Base-by-base conservation (phyloP, 2,329 filamentous ascomycete species). In the Zelopaecilomyces penicillatus region DNA sequence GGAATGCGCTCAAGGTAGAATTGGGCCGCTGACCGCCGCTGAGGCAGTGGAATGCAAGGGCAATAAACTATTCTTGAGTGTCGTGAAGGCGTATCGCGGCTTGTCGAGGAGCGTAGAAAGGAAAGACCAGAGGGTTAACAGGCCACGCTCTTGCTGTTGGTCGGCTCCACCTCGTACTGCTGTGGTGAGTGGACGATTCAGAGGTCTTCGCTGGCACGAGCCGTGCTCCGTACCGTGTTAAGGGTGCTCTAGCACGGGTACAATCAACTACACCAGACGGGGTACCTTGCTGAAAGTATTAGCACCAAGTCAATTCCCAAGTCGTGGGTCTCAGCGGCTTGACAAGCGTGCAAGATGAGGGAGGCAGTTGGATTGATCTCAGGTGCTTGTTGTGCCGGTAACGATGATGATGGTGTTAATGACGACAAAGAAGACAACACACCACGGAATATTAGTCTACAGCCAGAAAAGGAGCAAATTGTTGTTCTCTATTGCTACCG, bases 121-220 rank as follows among this genome's bases (percentile, higher is more conserved):
- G 47, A 41, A 46, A 26, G 30, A 27, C 26, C 37, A 37, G 26
- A 33, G 44, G 40, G 46, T 38, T 37, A 44, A 45, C 42, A 39
- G 46, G 46, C 39, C 41, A 46, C 41, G 36, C 43, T 29, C 37
- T 27, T 33, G 32, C 37, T 31, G 12, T 39, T 39, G 44, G 44
- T 30, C 37, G 41, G 46, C 46, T 48, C 46, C 46, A 48, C 46
- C 39, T 36, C 37, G 29, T 41, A 45, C 2, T 19, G 19, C 19
- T 19, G 19, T 19, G 19, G 19, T 19, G 19, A 19, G 19, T 19
- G 19, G 19, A 19, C 19, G 19, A 19, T 19, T 19, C 19, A 19
- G 19, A 19, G 19, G 19, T 19, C 19, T 19, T 19, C 19, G 19
- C 19, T 19, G 19, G 19, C 19, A 19, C 19, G 19, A 19, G 19